Evolutionary conservation across 148 eudicot genomes (phyloP), one percentile per base, ranked within the genome.

Genomic region (Selenicereus undatus): DNA sequence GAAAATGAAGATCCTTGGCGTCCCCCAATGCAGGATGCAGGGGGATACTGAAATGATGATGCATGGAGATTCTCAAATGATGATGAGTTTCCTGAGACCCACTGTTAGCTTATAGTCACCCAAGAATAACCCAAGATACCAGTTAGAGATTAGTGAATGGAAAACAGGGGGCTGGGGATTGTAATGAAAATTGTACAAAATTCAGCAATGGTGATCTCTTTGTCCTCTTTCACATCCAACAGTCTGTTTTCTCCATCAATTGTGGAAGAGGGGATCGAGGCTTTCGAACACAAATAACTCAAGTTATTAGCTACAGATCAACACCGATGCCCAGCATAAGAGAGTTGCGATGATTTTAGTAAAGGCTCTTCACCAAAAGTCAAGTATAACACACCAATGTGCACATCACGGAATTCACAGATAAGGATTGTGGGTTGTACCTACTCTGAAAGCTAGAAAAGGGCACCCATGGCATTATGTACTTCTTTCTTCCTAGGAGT

Each of bases 341-440:
- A 82, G 30, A 78, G 80, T 77, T 82, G 88, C 24, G 89, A 81
- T 11, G 75, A 60, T 13, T 86, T 56, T 68, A 88, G 84, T 78
- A n/a, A 90, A 82, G 88, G 89, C 82, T 82, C 85, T 70, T 76
- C 89, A 70, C 81, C 87, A 39, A 91, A 82, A 88, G 74, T 89
- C 97, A 91, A 90, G 87, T 76, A 90, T 79, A 80, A 74, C 48
- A 78, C 84, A 82, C 86, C 88, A 85, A 80, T 56, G 45, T 17
- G 20, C 77, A 84, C 92, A 89, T 86, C 81, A 86, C 83, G 81
- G 82, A 81, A 85, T 74, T 81, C 43, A 73, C 75, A 76, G 51
- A 70, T 56, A 52, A 27, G 24, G 52, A 32, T 32, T 32, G 32
- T 32, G 32, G 32, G 64, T 77, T 54, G 70, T 64, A 64, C 65